Percentiles rank a stretch among this genome's conserved stretches.
Conservation (phyloP, 2,329 filamentous ascomycete species). For the Parastagonospora nodorum region DNA sequence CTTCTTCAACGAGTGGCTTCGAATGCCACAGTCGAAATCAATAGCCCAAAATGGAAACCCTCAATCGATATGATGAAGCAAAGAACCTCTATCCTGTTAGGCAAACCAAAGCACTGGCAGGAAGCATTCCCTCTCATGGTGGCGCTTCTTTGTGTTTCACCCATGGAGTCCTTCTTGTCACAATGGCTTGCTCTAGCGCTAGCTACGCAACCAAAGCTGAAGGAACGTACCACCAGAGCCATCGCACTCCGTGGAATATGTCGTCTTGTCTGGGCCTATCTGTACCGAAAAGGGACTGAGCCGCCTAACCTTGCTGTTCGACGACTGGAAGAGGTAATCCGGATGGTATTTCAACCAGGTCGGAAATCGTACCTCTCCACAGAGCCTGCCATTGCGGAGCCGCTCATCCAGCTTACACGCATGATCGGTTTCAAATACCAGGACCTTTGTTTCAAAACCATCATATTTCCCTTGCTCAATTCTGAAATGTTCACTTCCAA, state of each 20-base stretch:
- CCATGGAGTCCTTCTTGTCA: slow-evolving; percentile 77
- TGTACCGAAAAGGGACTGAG: slow-evolving; percentile 79
- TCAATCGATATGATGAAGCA: slow-evolving; percentile 80
- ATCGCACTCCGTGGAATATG: slow-evolving; percentile 88
- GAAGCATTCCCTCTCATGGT: slow-evolving; percentile 87
- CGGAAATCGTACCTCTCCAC: slow-evolving; percentile 82
- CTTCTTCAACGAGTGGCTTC: slow-evolving; percentile 86
- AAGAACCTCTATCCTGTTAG: slow-evolving; percentile 80
- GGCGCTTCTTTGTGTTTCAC: slow-evolving; percentile 85
- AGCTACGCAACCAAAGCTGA: slow-evolving; percentile 78
- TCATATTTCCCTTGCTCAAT: slow-evolving; percentile 95
- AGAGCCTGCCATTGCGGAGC: slow-evolving; percentile 83
- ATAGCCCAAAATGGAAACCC: slow-evolving; percentile 82
- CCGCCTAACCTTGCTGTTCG: slow-evolving; percentile 68
- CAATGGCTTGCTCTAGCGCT: slow-evolving; percentile 87
- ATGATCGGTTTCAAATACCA: slow-evolving; percentile 94
- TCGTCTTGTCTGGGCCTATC: slow-evolving; percentile 89
- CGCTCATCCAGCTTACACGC: slow-evolving; percentile 89
- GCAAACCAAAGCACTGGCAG: slow-evolving; percentile 90
- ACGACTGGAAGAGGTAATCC: slow-evolving; percentile 89
- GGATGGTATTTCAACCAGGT: slow-evolving; percentile 78
- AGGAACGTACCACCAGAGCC: slow-evolving; percentile 78
- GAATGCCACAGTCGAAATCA: slow-evolving; percentile 76
- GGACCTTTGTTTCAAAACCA: slow-evolving; percentile 87
- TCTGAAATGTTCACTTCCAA: slow-evolving; percentile 80